These are phyloP conservation scores for Chamaecrista fasciculata DNA, from an alignment of 306 rosid species.

Conservation along the genomic window DNA sequence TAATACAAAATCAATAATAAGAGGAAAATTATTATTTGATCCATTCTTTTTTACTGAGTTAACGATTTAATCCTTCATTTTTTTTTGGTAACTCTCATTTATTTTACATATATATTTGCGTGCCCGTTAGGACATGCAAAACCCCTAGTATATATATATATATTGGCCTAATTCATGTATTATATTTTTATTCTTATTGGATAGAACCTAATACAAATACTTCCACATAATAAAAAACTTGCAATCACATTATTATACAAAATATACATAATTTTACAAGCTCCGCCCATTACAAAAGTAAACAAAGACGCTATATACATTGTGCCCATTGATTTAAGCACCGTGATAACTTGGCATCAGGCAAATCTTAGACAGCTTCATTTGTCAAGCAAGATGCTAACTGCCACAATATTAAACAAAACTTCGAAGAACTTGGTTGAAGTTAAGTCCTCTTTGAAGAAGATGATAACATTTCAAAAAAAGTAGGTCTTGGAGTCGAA, in stretches of 20 bases:
- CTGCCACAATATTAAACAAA: constrained; percentile 48
- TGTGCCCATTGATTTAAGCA: constrained; percentile 22
- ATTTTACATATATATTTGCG: too few species aligned
- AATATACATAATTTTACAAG: constrained; percentile 19
- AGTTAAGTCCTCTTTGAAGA: constrained; percentile 36
- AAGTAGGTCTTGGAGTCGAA: constrained; percentile 81
- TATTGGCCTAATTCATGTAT: too few species aligned
- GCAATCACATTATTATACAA: constrained; percentile 18
- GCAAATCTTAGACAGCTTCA: constrained; percentile 12
- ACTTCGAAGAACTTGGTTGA: constrained; percentile 31
- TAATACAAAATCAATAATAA: too few species aligned
- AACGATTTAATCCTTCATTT: too few species aligned
- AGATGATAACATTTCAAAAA: constrained; percentile 55
- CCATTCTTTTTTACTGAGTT: too few species aligned
- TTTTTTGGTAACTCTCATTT: too few species aligned
- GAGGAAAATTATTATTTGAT: too few species aligned
- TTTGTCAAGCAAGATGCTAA: constrained; percentile 13
- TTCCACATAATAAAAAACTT: background rate
- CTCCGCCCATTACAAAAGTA: constrained; percentile 16
- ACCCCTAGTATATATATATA: too few species aligned
- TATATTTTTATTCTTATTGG: too few species aligned
- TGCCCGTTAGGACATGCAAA: too few species aligned
- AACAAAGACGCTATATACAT: constrained; percentile 28
- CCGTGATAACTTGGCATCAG: constrained; percentile 19
- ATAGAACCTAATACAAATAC: too few species aligned